Evolutionary conservation across 169 alveolate genomes (phyloP), one percentile per base, ranked within the genome.

Genomic region (Miamiensis avidus): DNA sequence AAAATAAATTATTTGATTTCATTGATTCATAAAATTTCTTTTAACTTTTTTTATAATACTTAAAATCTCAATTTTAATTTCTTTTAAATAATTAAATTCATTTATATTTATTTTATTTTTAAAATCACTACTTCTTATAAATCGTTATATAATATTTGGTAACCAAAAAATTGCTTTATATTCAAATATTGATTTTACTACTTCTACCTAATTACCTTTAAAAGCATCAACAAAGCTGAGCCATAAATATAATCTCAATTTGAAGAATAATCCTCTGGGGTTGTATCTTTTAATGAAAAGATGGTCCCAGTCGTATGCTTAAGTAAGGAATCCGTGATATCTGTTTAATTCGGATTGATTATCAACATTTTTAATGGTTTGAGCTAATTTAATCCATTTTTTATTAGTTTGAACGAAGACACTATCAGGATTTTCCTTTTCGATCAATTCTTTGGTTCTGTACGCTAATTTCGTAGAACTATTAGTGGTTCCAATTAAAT

Each of bases 401-500:
- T 76, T 76, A 69, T 88, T 85, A 30, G 94, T 84, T 84, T 89
- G 73, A 31, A 93, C 96, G 34, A 88, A 76, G 0, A 93, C 94
- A 81, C 87, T 75, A 72, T 93, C 96, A 27, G 96, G 96, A 32
- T 93, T 76, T 75, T 90, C 86, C 75, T 93, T 89, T 65, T 84
- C 81, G 31, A 93, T 89, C 76, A 93, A 82, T 79, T 89, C 86
- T 81, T 84, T 76, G 33, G 96, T 93, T 83, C 96, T 93, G 81
- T 90, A 73, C 31, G 95, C 94, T n/a, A 93, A 91, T 83, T 90
- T 77, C 65, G 93, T 89, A 16, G 94, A 89, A 31, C 84, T 84
- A 75, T 93, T 91, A 87, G 91, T 90, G 74, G 95, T 72, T 30
- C 96, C 96, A 76, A 93, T 74, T 49, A 93, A 89, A 83, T 85